phyloP scores from a whole-genome alignment of 2,329 filamentous ascomycete genomes.

The Ceratocystis smalleyi region DNA sequence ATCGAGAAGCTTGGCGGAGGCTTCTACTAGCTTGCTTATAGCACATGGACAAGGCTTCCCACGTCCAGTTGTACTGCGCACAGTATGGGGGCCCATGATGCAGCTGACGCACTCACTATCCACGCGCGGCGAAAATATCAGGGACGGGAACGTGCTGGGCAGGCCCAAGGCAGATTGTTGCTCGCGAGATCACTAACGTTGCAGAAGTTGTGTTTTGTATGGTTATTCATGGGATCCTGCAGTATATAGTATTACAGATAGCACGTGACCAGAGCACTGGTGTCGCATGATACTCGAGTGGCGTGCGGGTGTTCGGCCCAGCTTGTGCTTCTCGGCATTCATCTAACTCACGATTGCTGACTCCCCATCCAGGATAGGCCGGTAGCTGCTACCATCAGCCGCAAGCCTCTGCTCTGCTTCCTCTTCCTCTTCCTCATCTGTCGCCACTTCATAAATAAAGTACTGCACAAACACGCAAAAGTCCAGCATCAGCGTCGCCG shows the following conservation, averaged over 20 bases:
- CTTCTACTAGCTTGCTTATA: background rate
- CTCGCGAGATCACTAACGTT: background rate
- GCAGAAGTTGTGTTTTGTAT: background rate
- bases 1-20: background rate
- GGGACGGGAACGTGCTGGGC: background rate
- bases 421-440: constrained; percentile 22
- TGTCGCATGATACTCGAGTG: background rate
- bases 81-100: background rate
- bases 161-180: background rate
- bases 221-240: background rate
- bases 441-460: constrained; percentile 56
- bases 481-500: constrained; percentile 75
- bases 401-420: constrained; percentile 8
- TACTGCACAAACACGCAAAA: constrained; percentile 81
- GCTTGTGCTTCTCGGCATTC: background rate
- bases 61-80: background rate
- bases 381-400: background rate
- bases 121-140: background rate
- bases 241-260: no score
- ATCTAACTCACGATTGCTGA: background rate
- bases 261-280: no score
- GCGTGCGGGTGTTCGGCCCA: background rate
- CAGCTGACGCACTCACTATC: background rate
- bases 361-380: background rate
- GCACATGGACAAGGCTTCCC: background rate